phyloP scores from a whole-genome alignment of 176 grass and related monocot species.

The Triticum timopheevii region DNA sequence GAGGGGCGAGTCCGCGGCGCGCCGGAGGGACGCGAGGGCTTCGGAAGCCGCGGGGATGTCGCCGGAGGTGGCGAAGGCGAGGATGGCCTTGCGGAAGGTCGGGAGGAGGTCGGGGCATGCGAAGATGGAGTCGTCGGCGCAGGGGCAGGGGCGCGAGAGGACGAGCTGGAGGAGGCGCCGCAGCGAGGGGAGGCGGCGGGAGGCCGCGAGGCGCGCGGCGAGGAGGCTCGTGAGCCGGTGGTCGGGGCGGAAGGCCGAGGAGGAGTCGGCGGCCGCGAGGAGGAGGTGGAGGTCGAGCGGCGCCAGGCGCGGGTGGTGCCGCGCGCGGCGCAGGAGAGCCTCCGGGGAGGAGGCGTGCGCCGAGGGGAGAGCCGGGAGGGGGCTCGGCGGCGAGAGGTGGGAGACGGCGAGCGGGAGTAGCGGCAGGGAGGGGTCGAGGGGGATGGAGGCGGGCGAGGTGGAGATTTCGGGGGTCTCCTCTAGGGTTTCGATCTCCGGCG shows the following conservation, averaged over 20 bases:
- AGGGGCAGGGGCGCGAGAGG: slow-evolving; percentile 60
- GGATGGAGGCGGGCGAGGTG: slow-evolving; percentile 3
- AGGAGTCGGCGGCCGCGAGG: slow-evolving; percentile 43
- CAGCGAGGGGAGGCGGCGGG: slow-evolving; percentile 54
- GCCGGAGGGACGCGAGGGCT: slow-evolving; percentile 45
- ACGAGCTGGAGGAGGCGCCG: slow-evolving; percentile 50
- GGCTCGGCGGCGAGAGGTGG: slow-evolving; percentile 50
- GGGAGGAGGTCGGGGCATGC: slow-evolving; percentile 66
- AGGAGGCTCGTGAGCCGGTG: slow-evolving; percentile 55
- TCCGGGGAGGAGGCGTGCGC: slow-evolving; percentile 37
- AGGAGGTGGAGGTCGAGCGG: slow-evolving; percentile 71
- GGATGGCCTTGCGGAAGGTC: slow-evolving; percentile 56
- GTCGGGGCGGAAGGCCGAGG: slow-evolving; percentile 68
- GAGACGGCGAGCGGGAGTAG: slow-evolving; percentile 57
- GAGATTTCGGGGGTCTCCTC: background rate
- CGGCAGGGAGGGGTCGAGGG: slow-evolving; percentile 41
- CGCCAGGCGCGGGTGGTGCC: slow-evolving; percentile 59
- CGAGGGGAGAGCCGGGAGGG: slow-evolving; percentile 43
- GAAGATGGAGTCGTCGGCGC: slow-evolving; percentile 71
- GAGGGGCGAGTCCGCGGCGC: slow-evolving; percentile 55
- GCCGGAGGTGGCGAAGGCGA: slow-evolving; percentile 64
- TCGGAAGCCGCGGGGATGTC: slow-evolving; percentile 42
- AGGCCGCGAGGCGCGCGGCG: slow-evolving; percentile 42
- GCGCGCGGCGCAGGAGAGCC: slow-evolving; percentile 38
- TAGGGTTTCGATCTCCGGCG: slow-evolving; percentile 19